A percentile compares a stretch with the other conserved stretches of the same genome.
These are phyloP conservation scores for Lasiosphaeria hispida DNA, from an alignment of 495 filamentous ascomycete species.

Conservation along the genomic window DNA sequence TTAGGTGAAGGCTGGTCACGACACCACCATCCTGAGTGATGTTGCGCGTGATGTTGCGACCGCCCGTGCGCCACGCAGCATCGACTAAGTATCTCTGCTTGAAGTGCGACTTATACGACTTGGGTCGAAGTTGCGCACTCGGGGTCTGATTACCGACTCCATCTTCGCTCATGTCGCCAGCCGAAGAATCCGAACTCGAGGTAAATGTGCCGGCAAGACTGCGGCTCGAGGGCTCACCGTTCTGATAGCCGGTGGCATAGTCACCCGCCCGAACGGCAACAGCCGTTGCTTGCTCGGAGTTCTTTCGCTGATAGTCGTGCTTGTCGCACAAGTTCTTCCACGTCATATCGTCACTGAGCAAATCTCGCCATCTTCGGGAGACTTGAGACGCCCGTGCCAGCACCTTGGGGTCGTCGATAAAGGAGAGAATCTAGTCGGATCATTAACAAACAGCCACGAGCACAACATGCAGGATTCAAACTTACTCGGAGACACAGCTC, in stretches of 20 bases:
- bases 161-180: conserved; percentile 41
- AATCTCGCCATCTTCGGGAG: conserved; percentile 85
- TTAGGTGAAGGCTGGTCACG: conserved; percentile 92
- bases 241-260: conserved; percentile 26
- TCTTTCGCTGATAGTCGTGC: conserved; percentile 72
- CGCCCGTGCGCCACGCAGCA: conserved; percentile 91
- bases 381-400: conserved; percentile 91
- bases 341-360: conserved; percentile 92
- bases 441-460: conserved; percentile 1
- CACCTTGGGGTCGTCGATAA: conserved; percentile 91
- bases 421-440: conserved; percentile 70
- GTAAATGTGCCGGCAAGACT: conserved; percentile 40
- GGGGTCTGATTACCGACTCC: conserved; percentile 19
- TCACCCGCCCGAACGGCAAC: conserved; percentile 19
- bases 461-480: neutral
- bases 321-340: conserved; percentile 97
- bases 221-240: conserved; percentile 28
- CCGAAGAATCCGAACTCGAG: conserved; percentile 25
- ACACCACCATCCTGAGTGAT: conserved; percentile 96
- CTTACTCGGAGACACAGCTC: conserved; percentile 86
- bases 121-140: conserved; percentile 39
- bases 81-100: conserved; percentile 97
- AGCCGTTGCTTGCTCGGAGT: conserved; percentile 39
- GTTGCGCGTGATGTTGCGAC: conserved; percentile 70
- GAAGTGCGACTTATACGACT: conserved; percentile 92